These are phyloP conservation scores for Rhodotorula babjevae DNA, from an alignment of 768 basidiomycete genomes.

Conservation along the genomic window DNA sequence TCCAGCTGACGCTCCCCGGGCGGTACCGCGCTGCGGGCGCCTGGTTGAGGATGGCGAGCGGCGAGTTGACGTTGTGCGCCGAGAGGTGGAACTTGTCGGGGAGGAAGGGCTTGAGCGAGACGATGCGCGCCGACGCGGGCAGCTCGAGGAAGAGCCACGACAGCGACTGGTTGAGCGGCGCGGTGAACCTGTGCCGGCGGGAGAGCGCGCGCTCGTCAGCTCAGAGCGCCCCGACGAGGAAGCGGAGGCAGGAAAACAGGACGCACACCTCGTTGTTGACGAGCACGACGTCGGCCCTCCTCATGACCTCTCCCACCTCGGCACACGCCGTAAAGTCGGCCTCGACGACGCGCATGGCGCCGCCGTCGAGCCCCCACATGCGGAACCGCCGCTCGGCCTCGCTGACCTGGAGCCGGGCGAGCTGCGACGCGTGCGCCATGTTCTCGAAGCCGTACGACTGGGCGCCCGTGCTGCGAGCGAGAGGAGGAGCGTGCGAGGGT, in stretches of 20 bases:
- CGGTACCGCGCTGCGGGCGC: conserved; percentile 9
- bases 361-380: conserved; percentile 83
- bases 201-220: no score
- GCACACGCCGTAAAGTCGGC: conserved; percentile 75
- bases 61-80: conserved; percentile 77
- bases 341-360: conserved; percentile 71
- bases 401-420: conserved; percentile 69
- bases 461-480: conserved; percentile 54
- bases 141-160: conserved; percentile 87
- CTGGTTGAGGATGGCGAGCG: conserved; percentile 64
- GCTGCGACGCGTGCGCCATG: conserved; percentile 68
- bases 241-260: no score
- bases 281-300: conserved; percentile 80
- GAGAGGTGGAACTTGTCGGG: conserved; percentile 80
- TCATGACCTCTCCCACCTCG: conserved; percentile 64
- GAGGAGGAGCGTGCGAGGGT: background rate
- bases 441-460: conserved; percentile 73
- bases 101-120: conserved; percentile 80
- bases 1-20: conserved; percentile 33
- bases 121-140: conserved; percentile 83
- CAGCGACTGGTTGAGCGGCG: conserved; percentile 70
- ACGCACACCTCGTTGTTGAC: conserved; percentile 58
- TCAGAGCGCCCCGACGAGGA: no score
- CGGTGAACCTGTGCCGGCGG: conserved; percentile 50
- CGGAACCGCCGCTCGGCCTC: conserved; percentile 72